A percentile compares a stretch with the other conserved stretches of the same genome.
These are phyloP conservation scores for Trichoderma reesei DNA, from an alignment of 495 filamentous ascomycete species.

Conservation along the genomic window DNA sequence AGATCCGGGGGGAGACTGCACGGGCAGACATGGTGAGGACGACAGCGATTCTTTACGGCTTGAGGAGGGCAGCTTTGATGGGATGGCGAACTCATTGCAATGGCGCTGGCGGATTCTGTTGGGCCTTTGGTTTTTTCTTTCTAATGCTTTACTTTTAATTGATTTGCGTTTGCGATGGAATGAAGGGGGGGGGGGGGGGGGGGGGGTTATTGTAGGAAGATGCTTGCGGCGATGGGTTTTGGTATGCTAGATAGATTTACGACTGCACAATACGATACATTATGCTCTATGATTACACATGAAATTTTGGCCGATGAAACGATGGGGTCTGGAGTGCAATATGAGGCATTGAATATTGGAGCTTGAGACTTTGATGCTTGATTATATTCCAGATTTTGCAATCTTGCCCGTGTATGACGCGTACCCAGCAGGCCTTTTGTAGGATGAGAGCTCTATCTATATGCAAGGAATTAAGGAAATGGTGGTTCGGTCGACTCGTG, in stretches of 20 bases:
- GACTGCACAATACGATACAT: constrained; percentile 2
- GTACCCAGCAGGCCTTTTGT: neutral
- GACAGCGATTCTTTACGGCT: no score
- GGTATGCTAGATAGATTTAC: neutral
- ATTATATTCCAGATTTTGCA: neutral
- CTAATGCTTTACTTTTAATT: neutral
- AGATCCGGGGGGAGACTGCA: neutral
- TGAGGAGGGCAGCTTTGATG: neutral
- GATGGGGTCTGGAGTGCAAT: no score
- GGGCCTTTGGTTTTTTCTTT: neutral
- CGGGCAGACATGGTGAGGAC: neutral
- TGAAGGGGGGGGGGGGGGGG: neutral
- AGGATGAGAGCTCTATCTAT: neutral
- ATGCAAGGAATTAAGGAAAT: neutral
- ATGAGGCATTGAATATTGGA: no score
- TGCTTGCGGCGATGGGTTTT: neutral
- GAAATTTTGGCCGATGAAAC: no score
- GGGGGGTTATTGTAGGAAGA: neutral
- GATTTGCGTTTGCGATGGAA: neutral
- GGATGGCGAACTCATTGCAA: constrained; percentile 5
- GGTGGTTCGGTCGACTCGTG: neutral
- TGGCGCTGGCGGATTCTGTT: neutral
- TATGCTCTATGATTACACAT: no score
- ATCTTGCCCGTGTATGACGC: neutral
- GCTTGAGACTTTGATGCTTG: neutral